phyloP scores from a whole-genome alignment of 768 basidiomycete genomes.

The Kondoa subrosea region DNA sequence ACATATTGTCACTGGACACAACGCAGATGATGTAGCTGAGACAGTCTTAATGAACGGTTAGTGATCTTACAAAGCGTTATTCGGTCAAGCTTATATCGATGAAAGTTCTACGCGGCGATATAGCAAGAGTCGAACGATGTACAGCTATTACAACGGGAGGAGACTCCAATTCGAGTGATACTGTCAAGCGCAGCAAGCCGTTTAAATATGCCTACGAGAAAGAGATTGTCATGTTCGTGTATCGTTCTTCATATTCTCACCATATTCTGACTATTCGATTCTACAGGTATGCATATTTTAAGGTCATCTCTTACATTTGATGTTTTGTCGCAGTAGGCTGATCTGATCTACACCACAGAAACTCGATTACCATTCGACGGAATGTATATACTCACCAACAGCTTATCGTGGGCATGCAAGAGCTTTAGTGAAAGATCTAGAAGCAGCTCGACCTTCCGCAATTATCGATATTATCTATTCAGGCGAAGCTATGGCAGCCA shows the following conservation, averaged over 20 bases:
- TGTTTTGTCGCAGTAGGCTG: not conserved
- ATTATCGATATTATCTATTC: constrained; percentile 66
- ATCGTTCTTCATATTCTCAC: too few species aligned
- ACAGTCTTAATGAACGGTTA: constrained; percentile 96
- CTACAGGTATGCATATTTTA: constrained; percentile 16
- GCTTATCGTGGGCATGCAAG: constrained; percentile 95
- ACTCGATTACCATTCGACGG: constrained; percentile 95
- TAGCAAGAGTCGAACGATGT: constrained; percentile 80
- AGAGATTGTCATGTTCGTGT: constrained; percentile 99
- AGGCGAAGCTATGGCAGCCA: constrained; percentile 26
- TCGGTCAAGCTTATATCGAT: not conserved
- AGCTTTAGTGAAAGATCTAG: constrained; percentile 82
- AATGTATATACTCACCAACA: constrained; percentile 97
- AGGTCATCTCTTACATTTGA: constrained; percentile 9
- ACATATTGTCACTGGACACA: constrained; percentile 97
- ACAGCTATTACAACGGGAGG: constrained; percentile 88
- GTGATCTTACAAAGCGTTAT: constrained; percentile 31
- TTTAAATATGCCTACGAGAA: constrained; percentile 99
- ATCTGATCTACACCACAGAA: constrained; percentile 41
- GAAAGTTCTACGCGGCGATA: constrained; percentile 91
- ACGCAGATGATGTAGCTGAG: constrained; percentile 97
- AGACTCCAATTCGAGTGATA: constrained; percentile 46
- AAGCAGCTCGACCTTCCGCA: constrained; percentile 79
- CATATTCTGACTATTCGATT: constrained; percentile 44
- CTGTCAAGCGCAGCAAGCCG: constrained; percentile 92